Percentiles rank a stretch among this genome's conserved stretches.
Evolutionary conservation across 192 early-diverging fungal species (phyloP).

Genomic region (Phycomyces blakesleeanus): DNA sequence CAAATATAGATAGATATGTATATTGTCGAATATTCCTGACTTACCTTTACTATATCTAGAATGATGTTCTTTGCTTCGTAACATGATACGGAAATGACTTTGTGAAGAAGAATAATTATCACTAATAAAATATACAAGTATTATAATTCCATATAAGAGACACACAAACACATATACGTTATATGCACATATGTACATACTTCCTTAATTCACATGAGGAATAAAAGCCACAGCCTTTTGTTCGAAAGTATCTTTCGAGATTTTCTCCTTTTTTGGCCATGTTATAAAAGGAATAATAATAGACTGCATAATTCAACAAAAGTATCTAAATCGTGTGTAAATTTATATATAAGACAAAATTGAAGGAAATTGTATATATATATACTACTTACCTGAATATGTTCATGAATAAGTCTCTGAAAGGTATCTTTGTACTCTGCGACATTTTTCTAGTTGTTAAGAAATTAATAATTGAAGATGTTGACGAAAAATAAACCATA

Average conservation of each 20-base stretch:
- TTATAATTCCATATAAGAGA: too few relatives aligned
- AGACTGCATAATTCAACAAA: constrained; percentile 7
- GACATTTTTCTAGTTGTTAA: constrained; percentile 10
- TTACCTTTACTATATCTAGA: constrained; percentile 37
- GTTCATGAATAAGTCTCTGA: constrained; percentile 40
- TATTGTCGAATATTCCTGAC: not conserved
- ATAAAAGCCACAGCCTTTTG: constrained; percentile 27
- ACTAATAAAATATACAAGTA: constrained; percentile 7
- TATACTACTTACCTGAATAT: constrained; percentile 43
- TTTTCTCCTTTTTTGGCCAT: constrained; percentile 16
- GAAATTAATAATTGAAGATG: not conserved
- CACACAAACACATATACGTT: too few relatives aligned
- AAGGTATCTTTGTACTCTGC: constrained; percentile 39
- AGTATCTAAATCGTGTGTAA: constrained; percentile 17
- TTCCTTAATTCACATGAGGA: constrained; percentile 8
- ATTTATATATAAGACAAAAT: not conserved
- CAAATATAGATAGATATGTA: too few relatives aligned
- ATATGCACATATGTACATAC: too few relatives aligned
- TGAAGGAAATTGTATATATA: not conserved
- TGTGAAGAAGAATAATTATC: constrained; percentile 10
- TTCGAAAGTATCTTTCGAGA: constrained; percentile 17
- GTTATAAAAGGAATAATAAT: constrained; percentile 16
- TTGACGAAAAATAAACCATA: too few relatives aligned
- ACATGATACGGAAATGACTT: constrained; percentile 25
- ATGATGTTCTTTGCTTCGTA: constrained; percentile 41